Base-by-base conservation (phyloP, 495 filamentous ascomycete species). In the Cercophora newfieldiana region DNA sequence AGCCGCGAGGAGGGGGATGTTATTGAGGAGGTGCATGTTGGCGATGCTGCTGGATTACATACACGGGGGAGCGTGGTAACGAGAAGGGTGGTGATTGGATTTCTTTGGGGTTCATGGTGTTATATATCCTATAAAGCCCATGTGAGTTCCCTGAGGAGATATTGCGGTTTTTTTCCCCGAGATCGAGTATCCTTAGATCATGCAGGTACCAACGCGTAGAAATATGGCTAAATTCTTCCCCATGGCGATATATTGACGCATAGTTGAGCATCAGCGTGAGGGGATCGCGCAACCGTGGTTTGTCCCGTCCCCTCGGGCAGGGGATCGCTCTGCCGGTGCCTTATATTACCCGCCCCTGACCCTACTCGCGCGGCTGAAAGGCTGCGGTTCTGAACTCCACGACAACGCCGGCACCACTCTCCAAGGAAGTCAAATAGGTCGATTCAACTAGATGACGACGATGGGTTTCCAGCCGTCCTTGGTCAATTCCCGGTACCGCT, bases 401-500 rank as follows among this genome's bases (percentile, higher is more conserved):
- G 3, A 14, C 6, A 7, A 24, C 6, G 2, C 22, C 6, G 50
- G 50, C 10, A 22, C 50, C 50, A 26, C 16, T 7, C 6, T 22
- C 5, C 50, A 8, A 26, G n/a, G 50, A 3, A 22, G 2, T 22
- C 2, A 51, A 33, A 30, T 4, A 24, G 37, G 22, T 21, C 7
- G 37, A 47, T 47, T 7, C 37, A 7, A 44, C 53, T 49, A 68
- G 31, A 68, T n/a, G 57, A 68, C 64, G 55, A 64, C 56, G 25
- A 64, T 61, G 29, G 55, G 48, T 49, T 61, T 61, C 66, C 61
- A 68, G n/a, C 57, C 61, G 18, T 33, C 49, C 61, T 57, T 61
- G 26, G 50, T 64, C 47, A 64, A 28, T 24, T 21, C 48, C 24
- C 28, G 49, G 37, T 64, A 57, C 24, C 57, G 29, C 44, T 48